Base-by-base conservation (phyloP, 1,284 basidiomycete species). In the Chalciporus sp. region DNA sequence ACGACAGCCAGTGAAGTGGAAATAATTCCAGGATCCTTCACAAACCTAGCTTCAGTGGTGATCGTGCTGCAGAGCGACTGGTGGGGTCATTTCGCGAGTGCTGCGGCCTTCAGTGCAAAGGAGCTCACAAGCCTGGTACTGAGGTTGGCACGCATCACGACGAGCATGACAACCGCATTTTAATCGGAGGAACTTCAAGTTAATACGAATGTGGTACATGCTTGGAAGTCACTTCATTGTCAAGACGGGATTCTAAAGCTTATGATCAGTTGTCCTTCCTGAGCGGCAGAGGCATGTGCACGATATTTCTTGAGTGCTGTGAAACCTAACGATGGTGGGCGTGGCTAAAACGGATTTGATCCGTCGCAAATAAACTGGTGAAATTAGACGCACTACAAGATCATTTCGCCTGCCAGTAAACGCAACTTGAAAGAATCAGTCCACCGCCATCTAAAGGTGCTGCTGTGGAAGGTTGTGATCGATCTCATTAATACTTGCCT, bases 311-410 rank as follows among this genome's bases (percentile, higher is more conserved):
- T 11, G 43, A 45, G 47, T 47, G 31, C 51, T 53, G 67, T 71
- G 68, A 71, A 71, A 66, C 58, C 60, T 58, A 54, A 46, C 51
- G 53, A 62, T 20, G 54, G 45, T 35, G 39, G 41, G 52, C 27
- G 23, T 35, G 29, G 53, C 49, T 42, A 39, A 47, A 62, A 55
- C 55, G 48, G 53, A 57, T 58, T 65, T 63, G 65, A 48, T 66
- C 65, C 65, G 67, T 50, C 54, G 49, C 64, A 66, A 63, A 63
- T 55, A 70, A 23, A 23, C 23, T 23, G 23, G 23, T 65, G 64
- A 63, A 54, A 64, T 44, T 49, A 48, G 40, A 44, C 39, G 35
- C 28, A 43, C 12, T 42, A n/a, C n/a, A n/a, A n/a, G 19, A 48
- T 53, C 53, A 52, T 51, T 42, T 48, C 31, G 31, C 31, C n/a